Conservation (phyloP, 2,329 filamentous ascomycete species). For the Chaetomium globosum region DNA sequence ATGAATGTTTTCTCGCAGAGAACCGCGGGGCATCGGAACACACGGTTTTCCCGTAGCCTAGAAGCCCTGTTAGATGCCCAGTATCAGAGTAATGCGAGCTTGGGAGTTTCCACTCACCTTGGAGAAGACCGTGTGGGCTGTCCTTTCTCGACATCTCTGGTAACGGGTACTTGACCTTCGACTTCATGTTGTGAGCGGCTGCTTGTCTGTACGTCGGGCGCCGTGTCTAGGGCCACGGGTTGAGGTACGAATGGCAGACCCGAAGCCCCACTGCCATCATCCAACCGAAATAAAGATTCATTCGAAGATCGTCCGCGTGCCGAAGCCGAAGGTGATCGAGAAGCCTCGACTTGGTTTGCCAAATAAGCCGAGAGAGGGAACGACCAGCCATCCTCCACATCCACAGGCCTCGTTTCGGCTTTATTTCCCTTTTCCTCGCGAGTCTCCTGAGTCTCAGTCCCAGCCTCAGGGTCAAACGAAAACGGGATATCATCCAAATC, state of each 20-base stretch:
- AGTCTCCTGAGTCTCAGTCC: background rate
- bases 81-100: background rate
- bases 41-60: background rate
- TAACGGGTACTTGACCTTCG: background rate
- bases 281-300: background rate
- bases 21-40: background rate
- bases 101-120: background rate
- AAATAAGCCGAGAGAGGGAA: background rate
- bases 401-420: background rate
- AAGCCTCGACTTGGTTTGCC: background rate
- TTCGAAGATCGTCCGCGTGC: background rate
- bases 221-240: background rate
- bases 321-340: background rate
- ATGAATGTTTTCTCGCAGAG: background rate
- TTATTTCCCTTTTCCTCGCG: background rate
- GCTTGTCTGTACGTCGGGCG: background rate
- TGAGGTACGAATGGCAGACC: background rate
- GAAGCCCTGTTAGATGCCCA: background rate
- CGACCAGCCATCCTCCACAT: background rate
- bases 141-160: background rate
- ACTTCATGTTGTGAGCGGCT: background rate
- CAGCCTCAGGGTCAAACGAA: background rate
- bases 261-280: background rate
- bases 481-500: background rate
- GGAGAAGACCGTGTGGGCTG: background rate